Base-by-base conservation (phyloP, 164 flowering plant genomes). In the Magnolia officinalis region DNA sequence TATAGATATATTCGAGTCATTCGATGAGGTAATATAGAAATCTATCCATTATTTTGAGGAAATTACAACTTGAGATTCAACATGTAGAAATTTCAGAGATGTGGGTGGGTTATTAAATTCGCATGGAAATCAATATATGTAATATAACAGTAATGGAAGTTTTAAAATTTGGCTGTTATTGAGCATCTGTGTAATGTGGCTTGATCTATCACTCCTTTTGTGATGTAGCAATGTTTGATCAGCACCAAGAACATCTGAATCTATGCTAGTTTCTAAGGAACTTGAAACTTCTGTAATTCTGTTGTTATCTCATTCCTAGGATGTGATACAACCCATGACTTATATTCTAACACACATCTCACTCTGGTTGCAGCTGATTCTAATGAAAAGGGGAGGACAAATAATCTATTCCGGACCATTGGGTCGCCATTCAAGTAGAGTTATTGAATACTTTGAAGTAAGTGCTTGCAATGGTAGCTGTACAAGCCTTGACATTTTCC, bases 1-100 rank as follows among this genome's bases (percentile, higher is more conserved):
- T 69, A 90, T 90, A 24, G 90, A 91, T 74, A 88, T 92, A 76
- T 92, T 92, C 78, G 95, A 91, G 82, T 81, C 93, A 24, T 92
- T 92, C 80, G 93, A 91, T 74, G 95, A 92, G 97, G 97, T 92
- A 84, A 58, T 18, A 26, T 4, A 6, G 11, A 23, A 18, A 31
- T 18, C 37, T 49, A 37, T 69, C 8, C 72, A 69, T 31, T 45
- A 3, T 63, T 63, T 37, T 37, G 45, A 37, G 45, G 45, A 37
- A 37, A 37, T 37, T 37, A 37, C 45, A 37, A 3, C 45, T 37
- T 4, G 45, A 37, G 45, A 37, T 37, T 4, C 45, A 37, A 37
- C 45, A 37, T 37, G 45, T 37, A 37, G 45, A 37, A 37, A 37
- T 1, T 37, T 37, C 45, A 37, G 45, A 37, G 45, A 37, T 37